A percentile compares a stretch with the other conserved stretches of the same genome.
These are phyloP conservation scores for Penicillium verhagenii DNA, from an alignment of 495 filamentous ascomycete genomes.

Conservation along the genomic window DNA sequence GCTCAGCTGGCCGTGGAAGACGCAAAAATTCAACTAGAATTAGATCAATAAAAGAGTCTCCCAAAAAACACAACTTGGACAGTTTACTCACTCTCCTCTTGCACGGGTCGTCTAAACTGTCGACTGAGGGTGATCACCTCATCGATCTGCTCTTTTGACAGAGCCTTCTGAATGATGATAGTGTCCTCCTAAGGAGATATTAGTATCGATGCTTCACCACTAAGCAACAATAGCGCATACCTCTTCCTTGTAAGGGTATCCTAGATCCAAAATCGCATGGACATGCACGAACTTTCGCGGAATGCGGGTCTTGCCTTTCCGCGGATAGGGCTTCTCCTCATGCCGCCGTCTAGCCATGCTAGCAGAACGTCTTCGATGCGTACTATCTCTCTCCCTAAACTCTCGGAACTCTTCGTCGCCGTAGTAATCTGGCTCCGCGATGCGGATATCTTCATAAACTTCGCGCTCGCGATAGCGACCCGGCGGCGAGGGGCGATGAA, in stretches of 20 bases:
- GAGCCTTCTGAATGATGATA: constrained; percentile 74
- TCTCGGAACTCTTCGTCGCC: constrained; percentile 66
- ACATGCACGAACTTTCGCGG: constrained; percentile 73
- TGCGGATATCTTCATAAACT: constrained; percentile 62
- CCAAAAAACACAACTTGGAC: background rate
- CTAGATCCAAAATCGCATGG: constrained; percentile 74
- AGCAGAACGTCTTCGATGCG: constrained; percentile 43
- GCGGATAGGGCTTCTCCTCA: constrained; percentile 60
- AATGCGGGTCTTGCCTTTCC: constrained; percentile 85
- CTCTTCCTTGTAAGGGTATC: constrained; percentile 86
- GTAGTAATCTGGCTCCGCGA: constrained; percentile 64
- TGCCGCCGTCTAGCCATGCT: constrained; percentile 38
- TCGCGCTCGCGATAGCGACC: constrained; percentile 50
- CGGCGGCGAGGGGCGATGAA: constrained; percentile 39
- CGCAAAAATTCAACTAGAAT: constrained; percentile 29
- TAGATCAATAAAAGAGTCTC: background rate
- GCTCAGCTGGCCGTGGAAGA: constrained; percentile 29
- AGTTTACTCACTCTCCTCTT: constrained; percentile 30
- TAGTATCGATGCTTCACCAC: background rate
- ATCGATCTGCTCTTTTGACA: constrained; percentile 88
- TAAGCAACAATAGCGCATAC: constrained; percentile 37
- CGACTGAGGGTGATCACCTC: constrained; percentile 80
- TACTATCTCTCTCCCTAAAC: constrained; percentile 52
- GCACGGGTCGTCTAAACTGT: constrained; percentile 47
- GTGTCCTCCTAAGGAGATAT: constrained; percentile 58